Evolutionary conservation across 176 grass and related monocot genomes (phyloP), one percentile per base, ranked within the genome.

Genomic region (Triticum monococcum): DNA sequence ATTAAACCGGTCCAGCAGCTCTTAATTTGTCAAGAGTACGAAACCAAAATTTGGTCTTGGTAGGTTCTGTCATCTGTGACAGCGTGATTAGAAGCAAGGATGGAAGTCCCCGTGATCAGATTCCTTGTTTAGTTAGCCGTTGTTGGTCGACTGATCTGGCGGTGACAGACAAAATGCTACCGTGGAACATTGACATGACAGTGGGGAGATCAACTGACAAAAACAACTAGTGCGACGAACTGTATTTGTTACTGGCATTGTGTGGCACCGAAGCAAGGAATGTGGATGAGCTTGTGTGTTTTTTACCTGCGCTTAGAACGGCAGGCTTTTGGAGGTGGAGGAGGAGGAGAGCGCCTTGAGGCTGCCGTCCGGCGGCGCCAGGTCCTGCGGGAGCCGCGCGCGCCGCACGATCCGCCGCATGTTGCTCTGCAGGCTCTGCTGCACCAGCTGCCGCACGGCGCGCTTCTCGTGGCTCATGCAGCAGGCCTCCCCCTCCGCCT

Each of bases 401-500:
- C 97, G 90, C 3, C 89, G 90, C 8, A 91, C 94, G 84, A 96
- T 96, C 20, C 92, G 90, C 25, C 90, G 77, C 97, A 99, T 91
- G 87, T 99, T 99, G 76, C 85, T 94, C 74, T 96, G 97, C 8
- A 99, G 86, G 73, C 97, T 99, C 90, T 99, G 97, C 79, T 93
- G 97, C 36, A 99, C 97, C 79, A 99, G 85, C 38, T 96, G 91
- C 87, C 85, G 85, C 56, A 99, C 94, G 8, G 94, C 97, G 70
- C 81, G 89, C 82, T 89, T 94, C 89, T 99, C 97, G 20, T 88
- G 84, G 77, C 90, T 99, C 82, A 99, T 92, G 38, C 83, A 87
- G 37, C 83, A 59, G 17, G 56, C 20, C 56, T 59, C 56, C 56
- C 7, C 17, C 18, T 59, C 56, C 6, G 61, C 90, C 22, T 79